Conservation (phyloP, 1,284 basidiomycete genomes). For the Apiotrichum gamsii region DNA sequence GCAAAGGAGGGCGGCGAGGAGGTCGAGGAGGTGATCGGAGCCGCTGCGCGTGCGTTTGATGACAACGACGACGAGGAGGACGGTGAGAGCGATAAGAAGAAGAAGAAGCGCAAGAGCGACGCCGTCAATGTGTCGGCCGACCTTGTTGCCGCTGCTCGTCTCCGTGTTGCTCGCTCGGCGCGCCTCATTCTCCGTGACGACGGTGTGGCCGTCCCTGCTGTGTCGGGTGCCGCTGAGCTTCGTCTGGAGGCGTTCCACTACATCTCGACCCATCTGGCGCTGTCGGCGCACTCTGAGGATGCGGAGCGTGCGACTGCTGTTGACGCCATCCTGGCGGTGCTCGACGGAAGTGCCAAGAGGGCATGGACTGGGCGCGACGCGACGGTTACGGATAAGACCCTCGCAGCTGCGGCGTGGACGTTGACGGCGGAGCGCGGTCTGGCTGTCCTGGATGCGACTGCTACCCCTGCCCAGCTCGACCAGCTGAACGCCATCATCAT, state of each 20-base stretch:
- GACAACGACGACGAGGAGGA: not conserved
- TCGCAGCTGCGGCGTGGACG: conserved; percentile 22
- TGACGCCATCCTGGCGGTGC: conserved; percentile 8
- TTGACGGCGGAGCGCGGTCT: conserved; percentile 20
- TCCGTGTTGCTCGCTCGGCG: conserved; percentile 12
- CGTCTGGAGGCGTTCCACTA: conserved; percentile 11
- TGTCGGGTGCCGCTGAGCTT: conserved; percentile 4
- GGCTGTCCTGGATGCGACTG: conserved; percentile 14
- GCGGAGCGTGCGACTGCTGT: not conserved
- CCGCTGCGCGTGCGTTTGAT: conserved; percentile 10
- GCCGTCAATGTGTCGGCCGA: not conserved
- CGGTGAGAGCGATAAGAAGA: not conserved
- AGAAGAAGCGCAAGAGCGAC: conserved; percentile 13
- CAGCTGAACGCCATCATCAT: conserved; percentile 1
- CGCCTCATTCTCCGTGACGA: conserved; percentile 1
- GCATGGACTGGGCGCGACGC: conserved; percentile 13
- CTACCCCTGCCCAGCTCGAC: conserved; percentile 10
- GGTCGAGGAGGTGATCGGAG: conserved; percentile 9
- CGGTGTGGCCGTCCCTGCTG: not conserved
- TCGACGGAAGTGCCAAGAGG: not conserved
- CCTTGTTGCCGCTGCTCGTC: conserved; percentile 7
- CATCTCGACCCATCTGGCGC: conserved; percentile 11
- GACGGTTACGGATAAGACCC: conserved; percentile 3
- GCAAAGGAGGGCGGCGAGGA: conserved; percentile 13
- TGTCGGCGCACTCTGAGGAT: conserved; percentile 1